Conservation (phyloP, 768 basidiomycete genomes). For the Lactarius hatsudake region DNA sequence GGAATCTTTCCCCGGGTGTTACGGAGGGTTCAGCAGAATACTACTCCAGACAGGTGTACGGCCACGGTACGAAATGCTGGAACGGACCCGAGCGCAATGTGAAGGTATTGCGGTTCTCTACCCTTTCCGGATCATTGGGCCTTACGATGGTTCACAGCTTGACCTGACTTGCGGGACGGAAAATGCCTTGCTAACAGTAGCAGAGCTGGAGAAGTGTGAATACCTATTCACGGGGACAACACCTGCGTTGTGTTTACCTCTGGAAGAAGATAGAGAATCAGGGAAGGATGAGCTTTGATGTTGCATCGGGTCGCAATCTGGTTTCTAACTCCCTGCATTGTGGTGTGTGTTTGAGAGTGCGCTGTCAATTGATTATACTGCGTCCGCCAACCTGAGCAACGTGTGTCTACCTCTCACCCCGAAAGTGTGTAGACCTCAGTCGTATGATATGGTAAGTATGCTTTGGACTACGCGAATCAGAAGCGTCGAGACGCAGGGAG, state of each 20-base stretch:
- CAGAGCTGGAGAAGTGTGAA: conserved; percentile 95
- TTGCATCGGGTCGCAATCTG: neutral
- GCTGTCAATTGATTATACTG: neutral
- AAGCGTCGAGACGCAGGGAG: neutral
- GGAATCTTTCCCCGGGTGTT: conserved; percentile 65
- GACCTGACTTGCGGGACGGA: conserved; percentile 81
- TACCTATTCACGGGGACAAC: conserved; percentile 84
- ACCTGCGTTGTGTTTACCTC: conserved; percentile 75
- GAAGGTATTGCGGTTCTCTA: conserved; percentile 45
- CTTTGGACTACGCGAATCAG: neutral
- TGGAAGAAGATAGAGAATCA: conserved; percentile 40
- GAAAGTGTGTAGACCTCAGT: neutral
- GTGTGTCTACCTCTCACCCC: neutral
- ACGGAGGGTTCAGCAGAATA: conserved; percentile 64
- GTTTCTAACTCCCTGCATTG: neutral
- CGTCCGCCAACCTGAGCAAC: neutral
- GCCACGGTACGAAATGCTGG: conserved; percentile 88
- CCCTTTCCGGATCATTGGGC: neutral
- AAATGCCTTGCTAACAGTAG: conserved; percentile 72
- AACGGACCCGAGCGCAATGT: conserved; percentile 91
- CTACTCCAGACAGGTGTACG: conserved; percentile 82
- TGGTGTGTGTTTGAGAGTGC: neutral
- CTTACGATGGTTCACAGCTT: conserved; percentile 47
- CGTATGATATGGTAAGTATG: neutral
- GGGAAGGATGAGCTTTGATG: conserved; percentile 35